Conservation (phyloP, 345 rosid genomes). For the Boechera divaricarpa region DNA sequence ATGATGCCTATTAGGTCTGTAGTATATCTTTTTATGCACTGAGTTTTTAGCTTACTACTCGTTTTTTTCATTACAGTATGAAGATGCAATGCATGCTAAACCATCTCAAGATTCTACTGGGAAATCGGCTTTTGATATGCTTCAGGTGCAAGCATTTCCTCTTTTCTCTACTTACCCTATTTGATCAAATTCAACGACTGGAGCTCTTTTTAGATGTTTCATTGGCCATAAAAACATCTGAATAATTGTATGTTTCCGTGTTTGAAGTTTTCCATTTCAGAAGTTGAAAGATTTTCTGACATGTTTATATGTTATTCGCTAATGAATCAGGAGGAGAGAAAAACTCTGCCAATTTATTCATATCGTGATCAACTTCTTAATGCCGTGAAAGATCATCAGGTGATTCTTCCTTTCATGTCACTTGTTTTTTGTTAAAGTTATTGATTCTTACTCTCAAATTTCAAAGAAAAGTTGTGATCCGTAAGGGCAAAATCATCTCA, state of each 20-base stretch:
- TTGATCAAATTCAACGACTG: not conserved
- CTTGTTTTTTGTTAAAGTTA: not conserved
- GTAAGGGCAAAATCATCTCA: not conserved
- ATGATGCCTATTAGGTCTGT: not conserved
- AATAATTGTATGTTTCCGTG: not conserved
- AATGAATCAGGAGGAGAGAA: conserved; percentile 68
- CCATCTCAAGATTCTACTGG: conserved; percentile 46
- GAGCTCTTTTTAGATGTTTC: conserved; percentile 5
- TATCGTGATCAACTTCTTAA: conserved; percentile 73
- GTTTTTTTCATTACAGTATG: conserved; percentile 49
- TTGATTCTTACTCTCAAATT: not conserved
- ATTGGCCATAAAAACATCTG: not conserved
- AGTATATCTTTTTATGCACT: not conserved
- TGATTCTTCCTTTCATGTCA: conserved; percentile 29
- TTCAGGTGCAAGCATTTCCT: conserved; percentile 53
- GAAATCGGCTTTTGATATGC: conserved; percentile 67
- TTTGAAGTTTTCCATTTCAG: not conserved
- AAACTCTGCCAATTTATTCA: conserved; percentile 74
- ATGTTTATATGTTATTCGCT: not conserved
- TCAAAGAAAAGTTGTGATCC: not conserved
- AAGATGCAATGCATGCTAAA: conserved; percentile 47
- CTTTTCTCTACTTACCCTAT: conserved; percentile 3
- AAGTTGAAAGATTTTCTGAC: not conserved
- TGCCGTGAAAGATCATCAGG: conserved; percentile 74
- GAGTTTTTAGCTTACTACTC: not conserved